Conservation (phyloP, 371 early-diverging fungal species). For the Syncephalastrum contaminatum region DNA sequence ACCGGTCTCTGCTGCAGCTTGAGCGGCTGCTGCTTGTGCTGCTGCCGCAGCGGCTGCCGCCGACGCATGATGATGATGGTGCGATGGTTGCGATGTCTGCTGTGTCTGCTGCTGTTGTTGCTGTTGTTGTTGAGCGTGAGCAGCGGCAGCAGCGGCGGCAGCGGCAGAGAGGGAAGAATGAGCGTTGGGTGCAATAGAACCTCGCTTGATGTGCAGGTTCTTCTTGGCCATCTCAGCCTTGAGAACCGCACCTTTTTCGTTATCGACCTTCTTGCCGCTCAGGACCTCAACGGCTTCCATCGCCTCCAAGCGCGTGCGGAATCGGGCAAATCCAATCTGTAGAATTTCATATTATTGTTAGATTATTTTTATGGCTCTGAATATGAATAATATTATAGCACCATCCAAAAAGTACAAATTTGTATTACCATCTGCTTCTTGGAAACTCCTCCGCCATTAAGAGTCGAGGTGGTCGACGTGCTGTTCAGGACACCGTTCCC, state of each 20-base stretch:
- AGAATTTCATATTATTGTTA: slow-evolving; percentile 3
- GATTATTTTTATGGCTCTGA: slow-evolving; percentile 10
- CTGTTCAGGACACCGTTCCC: slow-evolving; percentile 27
- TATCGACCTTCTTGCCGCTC: slow-evolving; percentile 37
- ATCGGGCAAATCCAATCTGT: slow-evolving; percentile 48
- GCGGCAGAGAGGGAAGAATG: slow-evolving; percentile 9
- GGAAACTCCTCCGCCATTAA: slow-evolving; percentile 22
- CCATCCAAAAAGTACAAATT: not conserved
- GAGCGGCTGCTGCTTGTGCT: not conserved
- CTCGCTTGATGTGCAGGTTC: slow-evolving; percentile 45
- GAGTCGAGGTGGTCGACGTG: slow-evolving; percentile 4
- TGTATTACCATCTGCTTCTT: slow-evolving; percentile 86
- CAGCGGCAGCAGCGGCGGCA: slow-evolving; percentile 5
- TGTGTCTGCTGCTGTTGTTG: slow-evolving; percentile 21
- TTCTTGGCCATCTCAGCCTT: slow-evolving; percentile 55
- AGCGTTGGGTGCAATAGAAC: slow-evolving; percentile 16
- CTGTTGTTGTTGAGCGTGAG: slow-evolving; percentile 5
- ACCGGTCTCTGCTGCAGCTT: slow-evolving; percentile 8
- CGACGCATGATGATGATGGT: not conserved
- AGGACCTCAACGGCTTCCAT: slow-evolving; percentile 34
- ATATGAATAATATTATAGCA: slow-evolving; percentile 1
- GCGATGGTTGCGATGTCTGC: not conserved
- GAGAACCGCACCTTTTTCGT: slow-evolving; percentile 33
- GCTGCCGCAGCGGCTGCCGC: slow-evolving; percentile 14
- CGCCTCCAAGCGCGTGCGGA: slow-evolving; percentile 39